Base-by-base conservation (phyloP, 768 basidiomycete genomes). In the Lyophyllum decastes region DNA sequence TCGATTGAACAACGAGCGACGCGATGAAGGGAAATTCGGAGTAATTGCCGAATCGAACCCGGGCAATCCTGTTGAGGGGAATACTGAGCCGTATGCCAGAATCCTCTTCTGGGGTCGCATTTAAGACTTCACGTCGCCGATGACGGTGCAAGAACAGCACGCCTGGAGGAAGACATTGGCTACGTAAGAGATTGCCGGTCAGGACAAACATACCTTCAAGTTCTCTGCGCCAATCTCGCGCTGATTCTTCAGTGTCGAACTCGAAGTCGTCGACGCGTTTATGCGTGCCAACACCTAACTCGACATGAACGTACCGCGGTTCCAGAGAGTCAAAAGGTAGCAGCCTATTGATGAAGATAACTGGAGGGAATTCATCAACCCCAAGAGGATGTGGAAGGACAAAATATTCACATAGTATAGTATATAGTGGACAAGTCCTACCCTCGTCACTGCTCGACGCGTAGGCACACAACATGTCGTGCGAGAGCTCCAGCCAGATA, bases 401-500 rank as follows among this genome's bases (percentile, higher is more conserved):
- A 45, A 41, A 11, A 45, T 11, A 74, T 80, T 62, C 57, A 87
- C 86, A 71, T 22, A 86, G 64, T 11, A 87, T 66, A 9, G 82
- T 78, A 25, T 76, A 72, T 21, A 84, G 49, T 10, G 87, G 87
- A n/a, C 80, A 74, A 7, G 82, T 78, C 41, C 76, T 75, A 38
- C 82, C 84, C 54, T 79, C 76, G 7, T 85, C 82, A 16, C 76
- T 78, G 50, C 82, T 80, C 21, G 83, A 83, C 0, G 80, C 74
- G 61, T 82, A 88, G 1, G 77, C 74, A 56, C 83, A 82, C 30
- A 87, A 55, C 81, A 86, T 85, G 56, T 88, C 86, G 41, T 78
- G 73, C 0, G 78, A 79, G 17, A 89, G 69, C 64, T 88, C 86
- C 66, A 88, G 60, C 87, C 87, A 88, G 4, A 87, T 71, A 24